Evolutionary conservation across 306 rosid species (phyloP).

Genomic region (Senna tora): DNA sequence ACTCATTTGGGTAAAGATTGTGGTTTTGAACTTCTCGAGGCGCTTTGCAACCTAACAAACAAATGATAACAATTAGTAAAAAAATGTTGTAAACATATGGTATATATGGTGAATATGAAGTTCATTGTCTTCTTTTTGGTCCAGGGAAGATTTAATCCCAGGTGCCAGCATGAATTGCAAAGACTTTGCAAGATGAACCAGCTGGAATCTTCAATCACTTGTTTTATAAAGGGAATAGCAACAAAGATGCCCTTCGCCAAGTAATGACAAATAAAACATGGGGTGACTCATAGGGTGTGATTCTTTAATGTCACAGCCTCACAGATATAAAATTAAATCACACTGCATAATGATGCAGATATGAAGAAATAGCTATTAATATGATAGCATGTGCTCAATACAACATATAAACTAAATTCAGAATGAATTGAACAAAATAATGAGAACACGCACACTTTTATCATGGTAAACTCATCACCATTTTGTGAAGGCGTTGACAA

Average conservation of each 20-base stretch:
- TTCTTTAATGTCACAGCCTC: background rate
- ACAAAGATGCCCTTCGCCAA: background rate
- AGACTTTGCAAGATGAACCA: background rate
- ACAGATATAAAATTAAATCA: background rate
- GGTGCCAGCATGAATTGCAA: background rate
- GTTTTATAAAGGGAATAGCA: background rate
- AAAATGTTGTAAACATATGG: background rate
- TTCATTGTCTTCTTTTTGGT: constrained; percentile 4
- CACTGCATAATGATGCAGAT: background rate
- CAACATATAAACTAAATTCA: background rate
- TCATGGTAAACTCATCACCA: background rate
- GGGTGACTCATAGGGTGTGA: background rate
- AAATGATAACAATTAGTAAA: constrained; percentile 32
- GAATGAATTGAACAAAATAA: background rate
- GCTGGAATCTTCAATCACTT: background rate
- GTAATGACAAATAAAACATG: background rate
- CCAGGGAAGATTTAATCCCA: background rate
- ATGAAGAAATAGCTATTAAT: background rate
- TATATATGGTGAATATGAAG: background rate
- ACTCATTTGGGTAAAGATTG: constrained; percentile 93
- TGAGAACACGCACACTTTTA: background rate
- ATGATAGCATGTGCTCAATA: background rate
- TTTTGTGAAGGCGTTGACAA: background rate
- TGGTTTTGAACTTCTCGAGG: constrained; percentile 85
- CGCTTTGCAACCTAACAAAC: constrained; percentile 80